Conservation (phyloP, 768 basidiomycete species). For the Mycena amicta region DNA sequence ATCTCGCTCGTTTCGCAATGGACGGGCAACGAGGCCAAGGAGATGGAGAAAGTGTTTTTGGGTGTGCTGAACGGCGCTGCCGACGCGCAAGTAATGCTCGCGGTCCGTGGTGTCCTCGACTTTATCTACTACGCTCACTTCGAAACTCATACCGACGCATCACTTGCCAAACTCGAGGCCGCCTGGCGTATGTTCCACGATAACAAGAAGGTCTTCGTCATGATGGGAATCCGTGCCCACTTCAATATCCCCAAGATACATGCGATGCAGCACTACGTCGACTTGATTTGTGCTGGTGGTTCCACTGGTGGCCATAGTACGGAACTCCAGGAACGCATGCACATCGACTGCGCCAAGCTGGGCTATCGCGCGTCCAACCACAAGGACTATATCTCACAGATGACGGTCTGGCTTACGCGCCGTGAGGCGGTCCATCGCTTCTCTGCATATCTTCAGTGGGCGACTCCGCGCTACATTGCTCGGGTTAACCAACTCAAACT, state of each 20-base stretch:
- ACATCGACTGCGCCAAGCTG: not conserved
- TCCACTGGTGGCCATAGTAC: not conserved
- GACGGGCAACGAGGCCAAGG: not conserved
- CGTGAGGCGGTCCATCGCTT: not conserved
- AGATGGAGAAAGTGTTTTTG: not conserved
- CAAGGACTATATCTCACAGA: not conserved
- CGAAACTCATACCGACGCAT: not conserved
- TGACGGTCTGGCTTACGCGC: not conserved
- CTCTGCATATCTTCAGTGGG: not conserved
- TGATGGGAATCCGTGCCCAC: constrained; percentile 27
- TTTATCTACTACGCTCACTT: not conserved
- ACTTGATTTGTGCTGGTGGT: constrained; percentile 29
- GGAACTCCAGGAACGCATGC: not conserved
- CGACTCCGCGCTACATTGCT: not conserved
- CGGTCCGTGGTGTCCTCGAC: constrained; percentile 1
- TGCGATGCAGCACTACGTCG: constrained; percentile 6
- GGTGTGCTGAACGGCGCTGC: constrained; percentile 8
- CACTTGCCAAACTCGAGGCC: not conserved
- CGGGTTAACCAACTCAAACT: not conserved
- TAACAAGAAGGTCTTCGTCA: constrained; percentile 3
- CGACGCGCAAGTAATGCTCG: not conserved
- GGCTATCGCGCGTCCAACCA: constrained; percentile 29
- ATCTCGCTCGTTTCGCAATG: not conserved
- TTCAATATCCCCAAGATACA: constrained; percentile 43
- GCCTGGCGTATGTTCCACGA: not conserved